phyloP scores from a whole-genome alignment of 371 early-diverging fungal genomes.

The Rhizopus stolonifer region DNA sequence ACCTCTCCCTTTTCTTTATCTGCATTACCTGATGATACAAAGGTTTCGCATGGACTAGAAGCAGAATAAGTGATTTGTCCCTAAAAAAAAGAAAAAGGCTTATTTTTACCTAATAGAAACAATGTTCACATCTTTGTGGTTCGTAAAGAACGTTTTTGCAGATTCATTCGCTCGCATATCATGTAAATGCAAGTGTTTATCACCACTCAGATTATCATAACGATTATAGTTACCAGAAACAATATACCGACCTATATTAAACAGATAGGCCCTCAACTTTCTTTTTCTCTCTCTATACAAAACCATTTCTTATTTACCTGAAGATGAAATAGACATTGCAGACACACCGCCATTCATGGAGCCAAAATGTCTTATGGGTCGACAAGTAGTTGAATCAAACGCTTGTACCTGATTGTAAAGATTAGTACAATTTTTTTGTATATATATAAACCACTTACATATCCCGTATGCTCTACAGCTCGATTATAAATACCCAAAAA shows the following conservation, averaged over 20 bases:
- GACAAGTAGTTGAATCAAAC: conserved; percentile 22
- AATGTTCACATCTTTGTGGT: conserved; percentile 42
- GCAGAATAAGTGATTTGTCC: too few species aligned
- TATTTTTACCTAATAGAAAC: conserved; percentile 37
- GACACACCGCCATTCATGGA: conserved; percentile 33
- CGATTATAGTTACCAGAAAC: conserved; percentile 35
- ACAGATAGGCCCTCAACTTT: background rate
- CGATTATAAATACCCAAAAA: conserved; percentile 31
- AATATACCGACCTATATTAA: conserved; percentile 16
- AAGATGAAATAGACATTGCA: conserved; percentile 25
- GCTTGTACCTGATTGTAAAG: conserved; percentile 28
- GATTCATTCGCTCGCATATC: conserved; percentile 16
- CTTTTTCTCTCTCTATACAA: background rate
- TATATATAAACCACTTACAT: conserved; percentile 18
- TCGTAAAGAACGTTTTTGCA: conserved; percentile 24
- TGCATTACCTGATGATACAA: conserved; percentile 40
- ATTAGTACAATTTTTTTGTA: background rate
- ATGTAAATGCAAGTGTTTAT: conserved; percentile 33
- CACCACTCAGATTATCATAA: conserved; percentile 30
- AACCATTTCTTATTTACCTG: conserved; percentile 13
- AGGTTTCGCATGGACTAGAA: conserved; percentile 42
- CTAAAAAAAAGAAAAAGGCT: too few species aligned
- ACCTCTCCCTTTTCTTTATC: conserved; percentile 33
- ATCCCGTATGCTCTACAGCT: conserved; percentile 21
- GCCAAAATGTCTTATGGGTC: conserved; percentile 6